These are phyloP conservation scores for Penicillium palitans DNA, from an alignment of 2,329 filamentous ascomycete genomes.

Conservation along the genomic window DNA sequence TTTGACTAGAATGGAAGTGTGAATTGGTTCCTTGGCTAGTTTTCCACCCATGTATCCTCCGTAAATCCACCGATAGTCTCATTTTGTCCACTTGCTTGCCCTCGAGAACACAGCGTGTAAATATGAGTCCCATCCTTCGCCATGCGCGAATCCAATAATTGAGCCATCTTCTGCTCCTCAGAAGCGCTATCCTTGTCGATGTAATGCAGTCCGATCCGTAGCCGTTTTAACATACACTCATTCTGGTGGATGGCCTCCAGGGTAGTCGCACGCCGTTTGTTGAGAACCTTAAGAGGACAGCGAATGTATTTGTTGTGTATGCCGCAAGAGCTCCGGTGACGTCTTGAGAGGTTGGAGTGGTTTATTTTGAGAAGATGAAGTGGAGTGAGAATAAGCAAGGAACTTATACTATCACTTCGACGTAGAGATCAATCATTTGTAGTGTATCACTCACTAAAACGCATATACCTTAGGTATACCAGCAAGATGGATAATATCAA, in stretches of 20 bases:
- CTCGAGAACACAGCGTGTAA: background rate
- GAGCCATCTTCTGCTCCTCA: background rate
- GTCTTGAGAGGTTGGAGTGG: too few relatives aligned
- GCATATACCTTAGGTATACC: too few relatives aligned
- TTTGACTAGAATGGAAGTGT: background rate
- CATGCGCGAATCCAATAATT: background rate
- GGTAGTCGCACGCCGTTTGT: background rate
- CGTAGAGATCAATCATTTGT: too few relatives aligned
- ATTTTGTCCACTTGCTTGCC: background rate
- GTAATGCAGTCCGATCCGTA: background rate
- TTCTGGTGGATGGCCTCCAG: too few relatives aligned
- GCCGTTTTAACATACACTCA: background rate
- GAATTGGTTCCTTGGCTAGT: background rate
- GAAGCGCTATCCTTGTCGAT: background rate
- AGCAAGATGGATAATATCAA: too few relatives aligned
- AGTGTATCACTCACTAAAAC: too few relatives aligned
- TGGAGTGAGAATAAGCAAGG: too few relatives aligned
- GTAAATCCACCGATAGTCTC: background rate
- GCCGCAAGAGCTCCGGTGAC: too few relatives aligned
- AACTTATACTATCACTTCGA: too few relatives aligned
- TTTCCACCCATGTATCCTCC: background rate
- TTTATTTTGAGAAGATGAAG: too few relatives aligned
- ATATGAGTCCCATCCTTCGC: background rate
- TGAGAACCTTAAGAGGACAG: background rate
- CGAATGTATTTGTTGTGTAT: too few relatives aligned